Percentiles rank a stretch among this genome's conserved stretches.
phyloP scores from a whole-genome alignment of 345 rosid species.

The Dipteronia sinensis region DNA sequence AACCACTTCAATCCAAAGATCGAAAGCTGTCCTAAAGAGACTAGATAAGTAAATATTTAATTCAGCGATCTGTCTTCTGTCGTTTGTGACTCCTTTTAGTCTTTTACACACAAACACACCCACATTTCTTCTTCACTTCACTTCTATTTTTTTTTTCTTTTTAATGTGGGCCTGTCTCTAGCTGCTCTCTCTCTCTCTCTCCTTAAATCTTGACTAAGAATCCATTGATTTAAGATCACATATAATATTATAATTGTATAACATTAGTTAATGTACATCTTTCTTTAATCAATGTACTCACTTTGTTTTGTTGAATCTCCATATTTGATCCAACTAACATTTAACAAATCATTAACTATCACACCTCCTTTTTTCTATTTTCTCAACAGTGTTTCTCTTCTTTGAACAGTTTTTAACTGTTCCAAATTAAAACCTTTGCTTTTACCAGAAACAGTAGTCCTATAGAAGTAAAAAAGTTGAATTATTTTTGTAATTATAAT shows the following conservation, averaged over 20 bases:
- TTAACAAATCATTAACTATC: background rate
- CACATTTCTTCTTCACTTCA: too few species aligned
- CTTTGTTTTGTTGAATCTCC: slow-evolving; percentile 12
- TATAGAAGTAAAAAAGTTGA: slow-evolving; percentile 15
- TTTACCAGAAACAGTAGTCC: slow-evolving; percentile 28
- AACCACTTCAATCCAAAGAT: slow-evolving; percentile 16
- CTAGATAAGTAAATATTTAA: slow-evolving; percentile 13
- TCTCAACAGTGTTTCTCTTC: background rate
- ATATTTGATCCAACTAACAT: slow-evolving; percentile 24
- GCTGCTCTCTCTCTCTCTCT: background rate
- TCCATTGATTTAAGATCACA: background rate
- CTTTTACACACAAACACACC: background rate
- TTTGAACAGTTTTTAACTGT: too few species aligned
- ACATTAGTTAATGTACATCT: background rate
- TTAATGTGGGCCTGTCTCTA: slow-evolving; percentile 12
- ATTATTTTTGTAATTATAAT: slow-evolving; percentile 35
- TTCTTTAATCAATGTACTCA: slow-evolving; percentile 14
- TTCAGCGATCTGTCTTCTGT: slow-evolving; percentile 17
- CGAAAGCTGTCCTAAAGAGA: slow-evolving; percentile 13
- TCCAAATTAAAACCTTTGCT: slow-evolving; percentile 21
- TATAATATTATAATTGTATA: background rate
- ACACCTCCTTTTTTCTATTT: slow-evolving; percentile 4
- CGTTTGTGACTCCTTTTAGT: background rate
- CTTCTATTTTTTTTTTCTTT: too few species aligned
- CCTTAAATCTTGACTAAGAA: background rate